These are phyloP conservation scores for Tuber brumale DNA, from an alignment of 495 filamentous ascomycete genomes.

Conservation along the genomic window DNA sequence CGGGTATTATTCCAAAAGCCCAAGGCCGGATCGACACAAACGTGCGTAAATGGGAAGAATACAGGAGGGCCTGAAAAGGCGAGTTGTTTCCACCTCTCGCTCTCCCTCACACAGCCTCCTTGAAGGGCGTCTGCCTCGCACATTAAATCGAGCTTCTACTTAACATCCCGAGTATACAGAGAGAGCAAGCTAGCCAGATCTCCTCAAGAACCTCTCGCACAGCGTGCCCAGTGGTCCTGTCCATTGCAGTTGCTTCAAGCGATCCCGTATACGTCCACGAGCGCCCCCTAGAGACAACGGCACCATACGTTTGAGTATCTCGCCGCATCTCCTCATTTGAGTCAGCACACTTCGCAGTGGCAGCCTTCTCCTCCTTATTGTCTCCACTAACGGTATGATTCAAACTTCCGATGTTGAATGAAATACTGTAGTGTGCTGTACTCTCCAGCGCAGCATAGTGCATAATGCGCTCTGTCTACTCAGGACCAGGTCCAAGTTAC, in stretches of 20 bases:
- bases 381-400: neutral
- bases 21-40: neutral
- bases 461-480: neutral
- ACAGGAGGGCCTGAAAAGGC: neutral
- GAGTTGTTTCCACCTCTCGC: neutral
- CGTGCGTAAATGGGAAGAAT: neutral
- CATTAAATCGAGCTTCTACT: neutral
- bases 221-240: too few relatives aligned
- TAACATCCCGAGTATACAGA: too few relatives aligned
- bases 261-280: too few relatives aligned
- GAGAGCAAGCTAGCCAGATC: too few relatives aligned
- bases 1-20: neutral
- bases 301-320: too few relatives aligned
- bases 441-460: too few relatives aligned
- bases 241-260: too few relatives aligned
- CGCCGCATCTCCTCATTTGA: too few relatives aligned
- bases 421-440: neutral
- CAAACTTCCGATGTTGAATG: neutral
- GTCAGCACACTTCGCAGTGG: neutral
- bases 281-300: too few relatives aligned
- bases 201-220: too few relatives aligned
- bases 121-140: neutral
- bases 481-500: neutral
- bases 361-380: too few relatives aligned
- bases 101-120: neutral